A percentile compares a stretch with the other conserved stretches of the same genome.
Conservation (phyloP, 2,329 filamentous ascomycete genomes). For the Cladorrhinum sp. region DNA sequence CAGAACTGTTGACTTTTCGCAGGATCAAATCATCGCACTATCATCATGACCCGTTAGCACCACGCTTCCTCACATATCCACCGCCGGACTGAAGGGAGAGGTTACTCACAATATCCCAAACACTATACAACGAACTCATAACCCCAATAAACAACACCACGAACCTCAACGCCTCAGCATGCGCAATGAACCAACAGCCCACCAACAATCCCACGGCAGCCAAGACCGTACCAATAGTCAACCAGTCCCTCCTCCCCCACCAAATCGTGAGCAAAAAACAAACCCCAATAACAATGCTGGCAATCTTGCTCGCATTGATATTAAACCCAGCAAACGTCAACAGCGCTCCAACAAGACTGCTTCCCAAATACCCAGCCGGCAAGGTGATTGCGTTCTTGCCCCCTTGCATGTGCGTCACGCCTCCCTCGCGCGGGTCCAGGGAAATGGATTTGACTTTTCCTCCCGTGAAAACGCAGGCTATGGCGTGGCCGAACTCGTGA, state of each 20-base stretch:
- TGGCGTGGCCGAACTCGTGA: constrained; percentile 75
- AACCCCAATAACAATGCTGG: constrained; percentile 67
- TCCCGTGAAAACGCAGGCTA: constrained; percentile 68
- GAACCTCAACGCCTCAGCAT: constrained; percentile 70
- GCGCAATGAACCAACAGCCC: constrained; percentile 75
- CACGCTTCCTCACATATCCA: neutral
- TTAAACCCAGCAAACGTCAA: constrained; percentile 79
- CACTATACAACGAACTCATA: constrained; percentile 76
- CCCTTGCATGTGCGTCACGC: constrained; percentile 73
- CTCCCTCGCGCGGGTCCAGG: constrained; percentile 72
- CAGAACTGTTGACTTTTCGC: constrained; percentile 75
- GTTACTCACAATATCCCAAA: constrained; percentile 74
- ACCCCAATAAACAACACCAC: constrained; percentile 75
- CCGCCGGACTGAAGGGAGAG: too few species aligned
- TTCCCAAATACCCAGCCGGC: constrained; percentile 75
- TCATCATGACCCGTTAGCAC: constrained; percentile 3
- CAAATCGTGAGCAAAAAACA: constrained; percentile 77
- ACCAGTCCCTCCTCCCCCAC: constrained; percentile 78
- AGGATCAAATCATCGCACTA: constrained; percentile 76
- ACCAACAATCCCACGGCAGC: constrained; percentile 68
- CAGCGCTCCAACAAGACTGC: constrained; percentile 71
- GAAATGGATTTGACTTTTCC: constrained; percentile 71
- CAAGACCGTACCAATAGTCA: constrained; percentile 69
- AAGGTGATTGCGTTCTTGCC: constrained; percentile 68
- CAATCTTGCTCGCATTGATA: constrained; percentile 77